A percentile compares a stretch with the other conserved stretches of the same genome.
Conservation (phyloP, 2,329 filamentous ascomycete species). For the Dactylella cylindrospora region DNA sequence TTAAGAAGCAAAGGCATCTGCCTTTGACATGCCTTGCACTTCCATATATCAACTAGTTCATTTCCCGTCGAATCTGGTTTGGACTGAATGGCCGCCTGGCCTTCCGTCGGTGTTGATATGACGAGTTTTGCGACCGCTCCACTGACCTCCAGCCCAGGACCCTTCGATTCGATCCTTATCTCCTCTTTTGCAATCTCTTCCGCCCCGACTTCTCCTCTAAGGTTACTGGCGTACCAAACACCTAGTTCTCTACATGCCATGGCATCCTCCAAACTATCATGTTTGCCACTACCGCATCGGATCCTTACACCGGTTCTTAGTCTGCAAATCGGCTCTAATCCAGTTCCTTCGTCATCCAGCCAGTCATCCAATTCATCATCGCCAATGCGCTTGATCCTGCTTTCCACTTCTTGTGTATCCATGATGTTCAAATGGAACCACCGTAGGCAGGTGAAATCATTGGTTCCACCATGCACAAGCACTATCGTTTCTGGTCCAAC, state of each 20-base stretch:
- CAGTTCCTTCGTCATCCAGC: constrained; percentile 32
- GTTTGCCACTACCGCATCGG: constrained; percentile 49
- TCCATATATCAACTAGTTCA: constrained; percentile 13
- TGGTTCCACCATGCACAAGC: constrained; percentile 55
- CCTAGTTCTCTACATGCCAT: constrained; percentile 55
- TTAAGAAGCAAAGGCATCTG: not conserved
- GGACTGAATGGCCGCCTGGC: not conserved
- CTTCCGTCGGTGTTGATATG: not conserved
- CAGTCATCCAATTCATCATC: constrained; percentile 33
- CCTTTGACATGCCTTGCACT: constrained; percentile 24
- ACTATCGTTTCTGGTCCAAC: constrained; percentile 57
- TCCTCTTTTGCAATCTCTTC: not conserved
- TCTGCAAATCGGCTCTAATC: constrained; percentile 31
- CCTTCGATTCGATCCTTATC: not conserved
- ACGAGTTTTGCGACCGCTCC: not conserved
- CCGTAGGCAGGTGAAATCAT: constrained; percentile 56
- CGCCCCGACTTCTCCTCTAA: constrained; percentile 12
- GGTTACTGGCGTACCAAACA: constrained; percentile 51
- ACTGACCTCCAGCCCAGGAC: not conserved
- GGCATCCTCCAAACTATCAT: constrained; percentile 57
- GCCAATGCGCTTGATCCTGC: constrained; percentile 34
- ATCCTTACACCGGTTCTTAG: constrained; percentile 25
- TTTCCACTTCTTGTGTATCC: constrained; percentile 53
- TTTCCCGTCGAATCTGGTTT: not conserved
- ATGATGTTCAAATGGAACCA: constrained; percentile 57